Evolutionary conservation across 2,329 filamentous ascomycete genomes (phyloP).

Genomic region (Xylaria polymorpha): DNA sequence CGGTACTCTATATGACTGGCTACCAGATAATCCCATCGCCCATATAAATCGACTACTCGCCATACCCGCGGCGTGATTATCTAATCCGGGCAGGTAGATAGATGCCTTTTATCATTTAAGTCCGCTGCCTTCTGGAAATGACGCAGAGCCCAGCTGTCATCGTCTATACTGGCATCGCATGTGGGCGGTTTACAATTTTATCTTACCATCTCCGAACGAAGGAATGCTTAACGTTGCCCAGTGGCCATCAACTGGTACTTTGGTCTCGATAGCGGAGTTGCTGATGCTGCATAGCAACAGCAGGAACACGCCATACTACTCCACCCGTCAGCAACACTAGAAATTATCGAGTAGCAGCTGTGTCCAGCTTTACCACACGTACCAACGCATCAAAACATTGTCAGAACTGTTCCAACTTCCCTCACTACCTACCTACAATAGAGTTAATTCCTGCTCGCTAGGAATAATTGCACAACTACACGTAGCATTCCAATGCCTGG

Average conservation of each 20-base stretch:
- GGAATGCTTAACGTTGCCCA: neutral
- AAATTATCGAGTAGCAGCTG: neutral
- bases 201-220: neutral
- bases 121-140: neutral
- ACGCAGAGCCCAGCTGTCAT: neutral
- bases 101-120: neutral
- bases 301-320: slow-evolving; percentile 16
- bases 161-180: slow-evolving; percentile 2
- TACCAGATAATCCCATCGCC: neutral
- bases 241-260: neutral
- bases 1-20: neutral
- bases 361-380: neutral
- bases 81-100: neutral
- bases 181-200: slow-evolving; percentile 10
- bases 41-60: neutral
- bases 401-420: neutral
- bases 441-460: neutral
- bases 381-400: neutral
- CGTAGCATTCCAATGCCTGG: neutral
- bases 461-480: neutral
- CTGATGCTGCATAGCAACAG: neutral
- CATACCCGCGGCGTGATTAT: neutral
- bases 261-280: slow-evolving; percentile 6
- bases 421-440: neutral
- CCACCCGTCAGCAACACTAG: slow-evolving; percentile 4